Base-by-base conservation (phyloP, 805 yeast genomes). In the Kluyveromyces starmeri region DNA sequence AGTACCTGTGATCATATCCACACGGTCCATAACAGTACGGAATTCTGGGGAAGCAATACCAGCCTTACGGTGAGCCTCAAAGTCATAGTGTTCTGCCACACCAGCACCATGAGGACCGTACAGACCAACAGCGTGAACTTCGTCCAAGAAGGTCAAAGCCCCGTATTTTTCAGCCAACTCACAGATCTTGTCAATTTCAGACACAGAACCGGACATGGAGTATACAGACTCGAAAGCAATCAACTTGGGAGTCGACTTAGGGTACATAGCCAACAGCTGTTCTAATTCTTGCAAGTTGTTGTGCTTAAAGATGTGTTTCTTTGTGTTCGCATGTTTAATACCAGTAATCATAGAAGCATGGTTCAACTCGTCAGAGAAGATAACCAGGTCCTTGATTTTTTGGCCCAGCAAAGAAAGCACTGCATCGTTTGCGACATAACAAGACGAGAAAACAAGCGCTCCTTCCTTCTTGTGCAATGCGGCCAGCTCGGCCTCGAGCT, bases 81-180 rank as follows among this genome's bases (percentile, higher is more conserved):
- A 92, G 62, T 92, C 84, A 51, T 82, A 68, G 59, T 92, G 98
- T 62, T 92, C 99, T 31, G 97, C 96, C 36, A 92, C 97, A 65
- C 99, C 99, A 21, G 96, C 98, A 55, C 99, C 99, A 51, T 83
- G 95, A 40, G 99, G 97, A 51, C 99, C 99, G 57, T 92, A 92
- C 79, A 92, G 73, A 37, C 99, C 99, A 30, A 92, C 97, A 22
- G 98, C 97, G 55, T 92, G 99, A 24, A 92, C 99, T 62, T 92
- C 99, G 59, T 92, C 99, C 58, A 92, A 68, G 62, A 92, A 92
- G 20, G 99, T 92, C 50, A 92, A 63, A 30, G 97, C 97, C 42
- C 97, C 97, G 58, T 92, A 92, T 63, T 92, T 85, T 35, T 92
- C 96, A 26, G 99, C 99, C 53, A 92, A 70, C 48, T 88, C 95